A percentile compares a stretch with the other conserved stretches of the same genome.
Evolutionary conservation across 129 eudicot species (phyloP).

Genomic region (Ambrosia trifida): DNA sequence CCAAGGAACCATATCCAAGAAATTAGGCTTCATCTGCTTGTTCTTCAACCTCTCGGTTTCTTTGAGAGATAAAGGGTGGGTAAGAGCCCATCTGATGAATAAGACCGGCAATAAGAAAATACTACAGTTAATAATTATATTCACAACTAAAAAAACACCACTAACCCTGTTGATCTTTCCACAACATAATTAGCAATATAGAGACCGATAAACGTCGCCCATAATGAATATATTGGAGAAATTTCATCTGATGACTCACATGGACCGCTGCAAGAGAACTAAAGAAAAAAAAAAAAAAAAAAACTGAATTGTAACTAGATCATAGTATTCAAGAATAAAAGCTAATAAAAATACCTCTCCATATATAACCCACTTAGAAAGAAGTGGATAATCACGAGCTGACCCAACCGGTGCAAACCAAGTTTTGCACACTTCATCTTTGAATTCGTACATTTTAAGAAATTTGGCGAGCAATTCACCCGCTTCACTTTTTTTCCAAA

Average conservation of each 20-base stretch:
- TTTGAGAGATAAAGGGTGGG: slow-evolving; percentile 84
- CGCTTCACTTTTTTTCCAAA: slow-evolving; percentile 80
- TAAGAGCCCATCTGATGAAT: slow-evolving; percentile 91
- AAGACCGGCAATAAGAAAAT: slow-evolving; percentile 14
- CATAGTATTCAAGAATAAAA: background rate
- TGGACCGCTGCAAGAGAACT: slow-evolving; percentile 88
- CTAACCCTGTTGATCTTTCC: slow-evolving; percentile 98
- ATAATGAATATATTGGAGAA: slow-evolving; percentile 91
- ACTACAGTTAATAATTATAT: background rate
- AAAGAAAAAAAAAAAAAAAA: background rate
- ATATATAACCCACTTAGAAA: slow-evolving; percentile 97
- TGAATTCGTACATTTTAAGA: slow-evolving; percentile 78
- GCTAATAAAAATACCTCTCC: slow-evolving; percentile 64
- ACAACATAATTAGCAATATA: slow-evolving; percentile 96
- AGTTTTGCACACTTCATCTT: slow-evolving; percentile 87
- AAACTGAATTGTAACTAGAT: slow-evolving; percentile 13
- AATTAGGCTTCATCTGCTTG: slow-evolving; percentile 91
- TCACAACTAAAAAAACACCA: background rate
- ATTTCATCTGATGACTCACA: slow-evolving; percentile 93
- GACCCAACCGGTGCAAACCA: slow-evolving; percentile 99
- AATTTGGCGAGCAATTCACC: slow-evolving; percentile 75
- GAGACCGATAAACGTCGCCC: slow-evolving; percentile 99
- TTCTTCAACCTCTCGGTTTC: slow-evolving; percentile 81
- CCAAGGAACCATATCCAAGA: slow-evolving; percentile 99
- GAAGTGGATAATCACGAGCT: slow-evolving; percentile 94